Percentiles rank a stretch among this genome's conserved stretches.
phyloP scores from a whole-genome alignment of 768 basidiomycete genomes.

The Coprinopsis strossmayeri region DNA sequence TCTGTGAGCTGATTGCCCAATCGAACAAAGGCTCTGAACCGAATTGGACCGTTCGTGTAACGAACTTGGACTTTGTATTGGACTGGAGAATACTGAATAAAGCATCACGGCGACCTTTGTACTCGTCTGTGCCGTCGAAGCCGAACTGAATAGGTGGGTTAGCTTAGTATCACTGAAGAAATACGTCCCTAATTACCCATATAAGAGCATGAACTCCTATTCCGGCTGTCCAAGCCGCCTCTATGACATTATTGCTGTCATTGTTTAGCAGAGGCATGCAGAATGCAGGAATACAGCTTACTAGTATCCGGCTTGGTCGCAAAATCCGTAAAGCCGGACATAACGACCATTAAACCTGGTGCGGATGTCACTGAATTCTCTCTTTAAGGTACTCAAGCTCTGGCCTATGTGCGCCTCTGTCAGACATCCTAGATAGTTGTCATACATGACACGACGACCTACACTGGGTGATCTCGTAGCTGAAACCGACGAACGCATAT shows the following conservation, averaged over 20 bases:
- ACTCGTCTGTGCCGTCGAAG: slow-evolving; percentile 39
- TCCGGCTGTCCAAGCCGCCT: slow-evolving; percentile 63
- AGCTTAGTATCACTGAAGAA: neutral
- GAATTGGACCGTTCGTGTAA: slow-evolving; percentile 62
- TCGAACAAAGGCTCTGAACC: slow-evolving; percentile 69
- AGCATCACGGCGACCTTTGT: slow-evolving; percentile 46
- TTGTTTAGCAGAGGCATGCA: neutral
- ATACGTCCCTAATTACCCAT: slow-evolving; percentile 42
- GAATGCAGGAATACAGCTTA: slow-evolving; percentile 16
- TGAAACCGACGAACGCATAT: slow-evolving; percentile 73
- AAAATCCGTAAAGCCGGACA: slow-evolving; percentile 49
- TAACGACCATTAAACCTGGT: slow-evolving; percentile 57
- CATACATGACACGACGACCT: slow-evolving; percentile 14
- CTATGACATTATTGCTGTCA: slow-evolving; percentile 47
- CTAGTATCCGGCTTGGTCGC: slow-evolving; percentile 43
- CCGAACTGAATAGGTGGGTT: slow-evolving; percentile 33
- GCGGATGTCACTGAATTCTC: slow-evolving; percentile 57
- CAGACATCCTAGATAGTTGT: neutral
- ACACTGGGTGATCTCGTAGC: slow-evolving; percentile 69
- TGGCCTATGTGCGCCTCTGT: slow-evolving; percentile 39
- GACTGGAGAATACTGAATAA: slow-evolving; percentile 47
- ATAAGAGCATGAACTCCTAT: slow-evolving; percentile 69
- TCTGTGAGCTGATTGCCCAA: slow-evolving; percentile 38
- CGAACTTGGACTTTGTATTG: slow-evolving; percentile 57
- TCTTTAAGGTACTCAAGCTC: slow-evolving; percentile 38